phyloP scores from a whole-genome alignment of 1,139 yeast genomes.

The Sugiyamaella novakii region DNA sequence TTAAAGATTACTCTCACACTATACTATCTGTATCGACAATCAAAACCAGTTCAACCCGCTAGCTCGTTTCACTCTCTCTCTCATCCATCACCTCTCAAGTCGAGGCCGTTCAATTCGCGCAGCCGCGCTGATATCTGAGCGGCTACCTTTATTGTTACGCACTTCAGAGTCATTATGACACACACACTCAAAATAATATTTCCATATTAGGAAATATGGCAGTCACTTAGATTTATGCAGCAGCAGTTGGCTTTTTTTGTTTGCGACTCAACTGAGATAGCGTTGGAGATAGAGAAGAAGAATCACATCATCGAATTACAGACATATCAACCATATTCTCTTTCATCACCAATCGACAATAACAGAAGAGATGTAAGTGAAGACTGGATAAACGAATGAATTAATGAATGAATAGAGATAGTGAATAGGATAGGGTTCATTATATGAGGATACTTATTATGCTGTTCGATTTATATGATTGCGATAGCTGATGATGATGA shows the following conservation, averaged over 20 bases:
- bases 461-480: too few species aligned
- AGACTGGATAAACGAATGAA: background rate
- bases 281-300: constrained; percentile 8
- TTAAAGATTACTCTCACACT: too few species aligned
- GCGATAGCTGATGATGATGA: too few species aligned
- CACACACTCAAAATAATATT: background rate
- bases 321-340: constrained; percentile 15
- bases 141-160: too few species aligned
- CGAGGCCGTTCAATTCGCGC: too few species aligned
- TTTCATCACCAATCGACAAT: constrained; percentile 16
- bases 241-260: constrained; percentile 1
- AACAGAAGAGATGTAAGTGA: constrained; percentile 17
- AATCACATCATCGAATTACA: constrained; percentile 13
- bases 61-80: too few species aligned
- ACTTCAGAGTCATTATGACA: background rate
- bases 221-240: constrained; percentile 1
- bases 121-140: too few species aligned
- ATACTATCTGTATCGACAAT: too few species aligned
- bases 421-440: background rate
- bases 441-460: too few species aligned
- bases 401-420: background rate
- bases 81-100: too few species aligned
- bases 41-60: too few species aligned
- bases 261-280: constrained; percentile 13
- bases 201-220: constrained; percentile 4